Base-by-base conservation (phyloP, 441 rosid species). In the Syzygium syzygioides region DNA sequence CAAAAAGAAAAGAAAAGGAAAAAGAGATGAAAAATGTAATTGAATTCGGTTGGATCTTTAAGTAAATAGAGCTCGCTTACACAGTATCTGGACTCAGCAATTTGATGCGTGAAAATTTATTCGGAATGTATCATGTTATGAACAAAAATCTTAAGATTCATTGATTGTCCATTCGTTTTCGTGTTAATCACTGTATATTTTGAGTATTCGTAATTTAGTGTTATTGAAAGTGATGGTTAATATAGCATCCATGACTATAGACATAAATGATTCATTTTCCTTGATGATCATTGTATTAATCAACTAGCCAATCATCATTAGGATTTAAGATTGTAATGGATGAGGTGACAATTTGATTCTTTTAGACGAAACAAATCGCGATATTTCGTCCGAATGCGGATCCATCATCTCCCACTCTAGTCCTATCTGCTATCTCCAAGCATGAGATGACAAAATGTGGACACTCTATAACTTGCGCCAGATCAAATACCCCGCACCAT, bases 351-450 rank as follows among this genome's bases (percentile, higher is more conserved):
- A 64, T 12, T 30, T 0, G 7, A 64, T 30, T 64, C 23, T 64
- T 0, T 4, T 17, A 8, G 0, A 14, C 5, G 10, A n/a, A 62
- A n/a, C 0, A 17, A 62, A 62, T n/a, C 2, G 37, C 2, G 2
- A 14, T 0, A 5, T 30, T 15, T 64, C 41, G 2, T 64, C 18
- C 1, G 11, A 64, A 17, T 64, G 19, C 20, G 15, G 20, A 30
- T 15, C 37, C 34, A 8, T 64, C 6, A 14, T 30, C 20, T 4
- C 18, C 4, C 41, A 30, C 6, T 0, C 41, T 30, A 9, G 23
- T 30, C 12, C 0, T 17, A 30, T 64, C 10, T 28, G 23, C 3
- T 32, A 32, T 66, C 9, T 30, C 76, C 41, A 4, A 32, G 41
- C 6, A 32, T 66, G 41, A 32, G 41, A 30, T 66, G 76, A 32